Base-by-base conservation (phyloP, 2,329 filamentous ascomycete genomes). In the Emergomyces orientalis region DNA sequence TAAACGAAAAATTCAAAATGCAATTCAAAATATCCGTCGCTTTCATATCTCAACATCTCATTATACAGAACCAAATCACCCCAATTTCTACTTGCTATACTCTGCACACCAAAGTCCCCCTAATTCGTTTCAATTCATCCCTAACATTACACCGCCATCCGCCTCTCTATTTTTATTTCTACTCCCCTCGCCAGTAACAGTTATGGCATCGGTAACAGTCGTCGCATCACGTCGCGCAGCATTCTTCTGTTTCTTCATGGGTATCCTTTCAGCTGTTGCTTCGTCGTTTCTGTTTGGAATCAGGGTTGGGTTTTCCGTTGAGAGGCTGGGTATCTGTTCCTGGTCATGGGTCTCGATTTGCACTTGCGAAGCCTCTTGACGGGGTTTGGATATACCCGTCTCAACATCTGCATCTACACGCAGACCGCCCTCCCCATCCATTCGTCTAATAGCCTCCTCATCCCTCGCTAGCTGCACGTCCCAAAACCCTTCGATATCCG, bases 401-500 rank as follows among this genome's bases (percentile, higher is more conserved):
- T 54, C 51, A n/a, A 19, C 51, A 32, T 34, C 51, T 19, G 51
- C 17, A 8, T 54, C 17, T 5, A 14, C 51, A 32, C 9, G 17
- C 27, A n/a, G 5, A 13, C 27, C 14, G 1, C 6, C 27, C 17
- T 19, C 22, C 25, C 22, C 17, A 32, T 59, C 39, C 56, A 59
- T 47, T 39, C 13, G 56, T 13, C 32, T 6, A 59, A 61, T 54
- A 25, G 49, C 59, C 25, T 54, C 47, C 59, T 61, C 51, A 54
- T 61, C 59, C 37, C 27, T 22, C 32, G 19, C 32, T 13, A 61
- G 22, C 22, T 61, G 59, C 32, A 27, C n/a, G 39, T 55, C 51
- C 59, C 59, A 61, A 34, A 61, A 61, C 19, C 32, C 19, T 17
- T 61, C 49, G 17, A 61, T 61, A 32, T 61, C 59, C 13, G 17